Percentiles rank a stretch among this genome's conserved stretches.
phyloP scores from a whole-genome alignment of 768 basidiomycete species.

The Amylocystis lapponica region DNA sequence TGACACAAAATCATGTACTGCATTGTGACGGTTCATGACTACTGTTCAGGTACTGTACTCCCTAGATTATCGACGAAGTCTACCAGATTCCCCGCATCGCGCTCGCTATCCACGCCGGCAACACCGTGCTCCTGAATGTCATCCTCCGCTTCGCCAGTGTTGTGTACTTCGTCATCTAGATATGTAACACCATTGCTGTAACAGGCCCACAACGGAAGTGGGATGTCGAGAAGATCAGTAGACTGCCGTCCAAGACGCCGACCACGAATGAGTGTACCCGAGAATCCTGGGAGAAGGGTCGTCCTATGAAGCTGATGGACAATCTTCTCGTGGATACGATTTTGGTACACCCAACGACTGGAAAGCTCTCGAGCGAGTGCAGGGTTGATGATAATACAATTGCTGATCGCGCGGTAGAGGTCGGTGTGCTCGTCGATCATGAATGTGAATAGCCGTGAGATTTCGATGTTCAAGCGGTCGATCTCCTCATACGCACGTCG shows the following conservation, averaged over 20 bases:
- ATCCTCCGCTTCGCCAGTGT: not conserved
- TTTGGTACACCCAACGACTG: not conserved
- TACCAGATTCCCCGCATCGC: not conserved
- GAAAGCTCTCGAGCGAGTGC: constrained; percentile 7
- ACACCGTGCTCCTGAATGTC: not conserved
- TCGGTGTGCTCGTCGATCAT: constrained; percentile 24
- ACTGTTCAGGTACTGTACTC: not conserved
- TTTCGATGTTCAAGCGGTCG: constrained; percentile 26
- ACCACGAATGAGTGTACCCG: constrained; percentile 1
- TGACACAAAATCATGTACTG: too few species aligned
- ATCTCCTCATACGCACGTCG: constrained; percentile 28
- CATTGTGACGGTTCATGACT: too few species aligned
- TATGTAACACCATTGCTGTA: not conserved
- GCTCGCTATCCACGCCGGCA: not conserved
- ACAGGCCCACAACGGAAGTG: not conserved
- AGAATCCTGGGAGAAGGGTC: constrained; percentile 1
- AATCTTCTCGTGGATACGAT: constrained; percentile 2
- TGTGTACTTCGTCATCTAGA: not conserved
- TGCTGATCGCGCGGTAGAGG: constrained; percentile 1
- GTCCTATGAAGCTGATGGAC: not conserved
- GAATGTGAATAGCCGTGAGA: constrained; percentile 19
- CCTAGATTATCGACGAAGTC: not conserved
- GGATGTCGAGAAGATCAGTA: not conserved
- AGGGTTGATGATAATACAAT: not conserved
- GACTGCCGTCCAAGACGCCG: not conserved